Evolutionary conservation across 768 basidiomycete genomes (phyloP).

Genomic region (Sarcodon sp.): DNA sequence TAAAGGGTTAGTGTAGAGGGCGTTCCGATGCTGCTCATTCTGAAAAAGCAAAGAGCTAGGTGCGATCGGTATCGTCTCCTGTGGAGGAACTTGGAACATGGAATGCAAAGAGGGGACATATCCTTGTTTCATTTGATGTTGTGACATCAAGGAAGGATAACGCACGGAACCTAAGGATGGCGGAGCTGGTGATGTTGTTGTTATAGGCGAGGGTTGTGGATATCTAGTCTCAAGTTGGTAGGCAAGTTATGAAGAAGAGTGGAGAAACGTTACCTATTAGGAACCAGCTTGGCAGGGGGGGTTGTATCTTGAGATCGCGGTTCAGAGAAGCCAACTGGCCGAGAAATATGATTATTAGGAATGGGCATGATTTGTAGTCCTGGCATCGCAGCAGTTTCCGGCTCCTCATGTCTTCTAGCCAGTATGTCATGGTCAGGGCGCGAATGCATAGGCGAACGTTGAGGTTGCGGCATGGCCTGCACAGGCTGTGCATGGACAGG

Average conservation of each 20-base stretch:
- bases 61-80: conserved; percentile 19
- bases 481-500: neutral
- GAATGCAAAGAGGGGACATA: conserved; percentile 68
- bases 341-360: neutral
- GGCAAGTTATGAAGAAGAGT: neutral
- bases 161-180: conserved; percentile 31
- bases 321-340: neutral
- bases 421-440: neutral
- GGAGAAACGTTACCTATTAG: neutral
- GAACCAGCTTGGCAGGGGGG: neutral
- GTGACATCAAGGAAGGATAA: conserved; percentile 68
- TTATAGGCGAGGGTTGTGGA: conserved; percentile 43
- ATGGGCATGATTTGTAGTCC: neutral
- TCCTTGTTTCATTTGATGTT: conserved; percentile 67
- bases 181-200: conserved; percentile 61
- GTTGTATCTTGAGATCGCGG: neutral
- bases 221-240: conserved; percentile 8
- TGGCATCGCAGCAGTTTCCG: neutral
- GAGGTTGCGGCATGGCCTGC: neutral
- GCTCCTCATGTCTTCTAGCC: too few species aligned
- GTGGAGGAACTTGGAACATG: conserved; percentile 41
- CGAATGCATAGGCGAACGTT: neutral
- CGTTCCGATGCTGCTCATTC: conserved; percentile 8
- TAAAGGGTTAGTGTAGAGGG: conserved; percentile 16
- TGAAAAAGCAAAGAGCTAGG: conserved; percentile 30